Percentiles rank a stretch among this genome's conserved stretches.
phyloP scores from a whole-genome alignment of 371 early-diverging fungal species.

The Lichtheimia ramosa region DNA sequence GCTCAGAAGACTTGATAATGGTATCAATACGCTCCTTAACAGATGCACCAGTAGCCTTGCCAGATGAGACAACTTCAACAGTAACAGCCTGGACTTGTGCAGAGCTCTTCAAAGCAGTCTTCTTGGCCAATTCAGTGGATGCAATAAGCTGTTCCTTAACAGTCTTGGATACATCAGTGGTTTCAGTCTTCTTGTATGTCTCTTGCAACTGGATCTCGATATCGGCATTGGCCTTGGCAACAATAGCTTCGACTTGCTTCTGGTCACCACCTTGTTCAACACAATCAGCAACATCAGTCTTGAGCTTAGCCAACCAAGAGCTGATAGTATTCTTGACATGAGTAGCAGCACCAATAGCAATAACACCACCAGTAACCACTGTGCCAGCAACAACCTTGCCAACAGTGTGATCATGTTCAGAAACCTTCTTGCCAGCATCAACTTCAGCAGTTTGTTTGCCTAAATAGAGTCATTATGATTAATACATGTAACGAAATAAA shows the following conservation, averaged over 20 bases:
- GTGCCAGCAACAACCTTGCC: constrained; percentile 7
- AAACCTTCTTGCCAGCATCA: constrained; percentile 21
- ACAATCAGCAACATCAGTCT: not conserved
- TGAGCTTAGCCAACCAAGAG: constrained; percentile 2
- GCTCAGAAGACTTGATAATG: not conserved
- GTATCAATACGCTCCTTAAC: not conserved
- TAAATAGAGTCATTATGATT: too few species aligned
- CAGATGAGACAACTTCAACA: not conserved
- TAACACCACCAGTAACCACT: constrained; percentile 1
- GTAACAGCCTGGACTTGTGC: not conserved
- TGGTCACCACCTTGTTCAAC: not conserved
- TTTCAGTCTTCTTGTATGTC: not conserved
- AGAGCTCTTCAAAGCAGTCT: not conserved
- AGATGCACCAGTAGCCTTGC: not conserved
- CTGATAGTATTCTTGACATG: constrained; percentile 28
- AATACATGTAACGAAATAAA: too few species aligned
- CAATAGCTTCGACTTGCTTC: not conserved
- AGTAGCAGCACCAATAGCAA: constrained; percentile 6
- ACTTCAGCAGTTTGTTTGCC: not conserved
- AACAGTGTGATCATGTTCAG: constrained; percentile 3
- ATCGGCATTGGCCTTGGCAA: constrained; percentile 1
- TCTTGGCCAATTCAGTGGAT: constrained; percentile 5
- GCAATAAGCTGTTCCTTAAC: not conserved
- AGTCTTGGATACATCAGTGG: not conserved
- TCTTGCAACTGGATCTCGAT: not conserved